phyloP scores from a whole-genome alignment of 2,329 filamentous ascomycete genomes.

The Atkinsonella texensis region DNA sequence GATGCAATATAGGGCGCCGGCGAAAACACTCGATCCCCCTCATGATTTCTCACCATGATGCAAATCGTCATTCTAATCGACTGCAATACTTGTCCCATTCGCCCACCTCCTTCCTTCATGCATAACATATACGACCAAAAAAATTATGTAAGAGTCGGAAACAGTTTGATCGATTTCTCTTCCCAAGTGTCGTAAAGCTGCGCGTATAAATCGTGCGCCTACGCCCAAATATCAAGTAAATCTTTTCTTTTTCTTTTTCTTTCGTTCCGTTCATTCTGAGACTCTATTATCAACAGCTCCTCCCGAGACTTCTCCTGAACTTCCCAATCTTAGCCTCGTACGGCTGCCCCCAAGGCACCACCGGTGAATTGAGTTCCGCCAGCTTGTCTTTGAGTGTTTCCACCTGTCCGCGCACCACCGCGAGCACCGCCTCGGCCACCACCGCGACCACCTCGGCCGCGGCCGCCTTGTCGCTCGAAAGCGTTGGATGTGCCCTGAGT shows the following conservation, averaged over 20 bases:
- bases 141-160: neutral
- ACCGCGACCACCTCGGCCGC: conserved; percentile 53
- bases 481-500: conserved; percentile 93
- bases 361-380: conserved; percentile 73
- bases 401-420: conserved; percentile 46
- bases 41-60: neutral
- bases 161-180: neutral
- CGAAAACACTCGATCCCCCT: neutral
- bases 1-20: neutral
- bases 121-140: neutral
- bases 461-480: conserved; percentile 83
- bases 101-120: neutral
- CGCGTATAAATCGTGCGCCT: conserved; percentile 3
- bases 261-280: neutral
- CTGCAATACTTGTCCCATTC: neutral
- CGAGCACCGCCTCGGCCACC: conserved; percentile 51
- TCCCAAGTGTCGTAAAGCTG: neutral
- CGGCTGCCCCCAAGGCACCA: conserved; percentile 60
- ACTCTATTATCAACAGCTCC: neutral
- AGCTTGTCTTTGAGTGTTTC: conserved; percentile 51
- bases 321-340: conserved; percentile 43
- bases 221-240: conserved; percentile 1
- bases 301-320: no score
- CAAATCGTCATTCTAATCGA: neutral
- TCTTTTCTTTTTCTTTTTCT: neutral